A percentile compares a stretch with the other conserved stretches of the same genome.
These are phyloP conservation scores for Echinosphaeria canescens DNA, from an alignment of 2,329 filamentous ascomycete genomes.

Conservation along the genomic window DNA sequence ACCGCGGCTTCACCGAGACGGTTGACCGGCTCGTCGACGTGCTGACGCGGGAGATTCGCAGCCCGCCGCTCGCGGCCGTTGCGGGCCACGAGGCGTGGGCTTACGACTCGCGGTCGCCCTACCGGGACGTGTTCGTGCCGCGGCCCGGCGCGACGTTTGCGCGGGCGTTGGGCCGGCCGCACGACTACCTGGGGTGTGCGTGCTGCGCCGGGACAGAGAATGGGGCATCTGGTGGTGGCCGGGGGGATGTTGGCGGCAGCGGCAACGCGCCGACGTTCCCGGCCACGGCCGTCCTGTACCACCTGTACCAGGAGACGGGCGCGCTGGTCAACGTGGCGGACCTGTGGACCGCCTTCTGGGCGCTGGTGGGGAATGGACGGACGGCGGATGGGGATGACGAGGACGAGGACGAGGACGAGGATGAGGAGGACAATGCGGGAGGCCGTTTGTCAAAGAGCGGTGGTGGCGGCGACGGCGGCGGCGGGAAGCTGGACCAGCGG, in stretches of 20 bases:
- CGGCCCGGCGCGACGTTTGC: conserved; percentile 49
- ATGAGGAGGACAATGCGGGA: too few relatives aligned
- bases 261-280: conserved; percentile 40
- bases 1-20: conserved; percentile 46
- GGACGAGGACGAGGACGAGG: conserved; percentile 15
- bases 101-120: conserved; percentile 49
- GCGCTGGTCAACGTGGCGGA: conserved; percentile 60
- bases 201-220: conserved; percentile 44
- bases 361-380: conserved; percentile 36
- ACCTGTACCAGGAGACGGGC: conserved; percentile 59
- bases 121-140: conserved; percentile 55
- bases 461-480: conserved; percentile 18
- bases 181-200: conserved; percentile 56
- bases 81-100: conserved; percentile 54
- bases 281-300: conserved; percentile 52
- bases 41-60: conserved; percentile 16
- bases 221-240: too few relatives aligned
- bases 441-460: too few relatives aligned
- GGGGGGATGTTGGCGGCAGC: too few relatives aligned
- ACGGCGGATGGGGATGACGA: too few relatives aligned
- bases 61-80: conserved; percentile 19
- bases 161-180: conserved; percentile 46
- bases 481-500: conserved; percentile 17
- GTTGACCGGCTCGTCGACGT: conserved; percentile 32
- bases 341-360: conserved; percentile 56